Base-by-base conservation (phyloP, 1,139 yeast species). In the Candida tropicalis region DNA sequence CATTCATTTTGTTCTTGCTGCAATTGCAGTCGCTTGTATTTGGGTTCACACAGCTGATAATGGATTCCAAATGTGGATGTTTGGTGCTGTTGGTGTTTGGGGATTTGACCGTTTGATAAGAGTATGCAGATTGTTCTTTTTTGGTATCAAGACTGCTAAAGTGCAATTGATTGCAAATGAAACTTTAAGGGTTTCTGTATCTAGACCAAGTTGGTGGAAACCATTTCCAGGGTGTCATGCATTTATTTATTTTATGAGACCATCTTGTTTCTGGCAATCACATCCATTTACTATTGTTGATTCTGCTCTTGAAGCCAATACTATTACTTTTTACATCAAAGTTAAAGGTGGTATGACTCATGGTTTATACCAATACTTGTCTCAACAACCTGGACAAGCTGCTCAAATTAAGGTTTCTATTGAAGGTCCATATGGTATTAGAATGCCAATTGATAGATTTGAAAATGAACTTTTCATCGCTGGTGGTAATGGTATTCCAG, bases 401-500 rank as follows among this genome's bases (percentile, higher is more conserved):
- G 69, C 73, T 13, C 41, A 46, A 33, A 63, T 70, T 39, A 66
- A 61, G 49, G 63, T 67, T 22, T 40, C 59, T 16, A 60, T 71
- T 23, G 77, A 71, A 53, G 77, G 77, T 13, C 75, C 77, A 11
- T 71, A 71, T 46, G 76, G 76, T 27, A 51, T 54, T 25, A 54
- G 55, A 26, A 42, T 58, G 22, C 62, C 73, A 22, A 52, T 66
- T 38, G 73, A 74, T 43, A 68, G 77, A 43, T 84, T 77, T 57
- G 82, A 80, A 41, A 76, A 74, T 43, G 66, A 74, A 3, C 60
- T 84, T 15, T 68, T 85, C 38, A 54, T 85, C 42, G 81, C 73
- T 31, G 87, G 90, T 48, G 93, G 93, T 39, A 83, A 84, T 47
- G 96, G 95, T 53, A 73, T 87, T 49, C 86, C 95, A 2, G 75